Evolutionary conservation across 2,329 filamentous ascomycete species (phyloP).

Genomic region (Epichloe sp.): DNA sequence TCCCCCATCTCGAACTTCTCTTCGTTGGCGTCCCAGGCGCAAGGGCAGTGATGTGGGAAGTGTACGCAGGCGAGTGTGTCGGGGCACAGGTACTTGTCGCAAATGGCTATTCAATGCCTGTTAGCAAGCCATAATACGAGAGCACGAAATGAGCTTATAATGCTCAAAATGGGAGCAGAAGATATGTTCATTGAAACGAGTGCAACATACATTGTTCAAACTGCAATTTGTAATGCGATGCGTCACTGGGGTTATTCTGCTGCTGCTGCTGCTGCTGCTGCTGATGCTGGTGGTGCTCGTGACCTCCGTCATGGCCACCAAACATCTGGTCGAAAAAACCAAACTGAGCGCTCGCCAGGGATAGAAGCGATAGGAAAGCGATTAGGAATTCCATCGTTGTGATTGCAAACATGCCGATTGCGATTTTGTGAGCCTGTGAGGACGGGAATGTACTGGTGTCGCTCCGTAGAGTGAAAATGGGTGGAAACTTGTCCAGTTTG

Average conservation of each 20-base stretch:
- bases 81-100: conserved; percentile 88
- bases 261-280: conserved; percentile 30
- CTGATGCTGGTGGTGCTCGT: conserved; percentile 31
- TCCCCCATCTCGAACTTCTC: conserved; percentile 67
- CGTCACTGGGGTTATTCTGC: conserved; percentile 74
- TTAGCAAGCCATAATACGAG: neutral
- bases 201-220: conserved; percentile 49
- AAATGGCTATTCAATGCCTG: conserved; percentile 45
- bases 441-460: too few relatives aligned
- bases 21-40: conserved; percentile 62
- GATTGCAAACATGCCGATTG: neutral
- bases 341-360: conserved; percentile 64
- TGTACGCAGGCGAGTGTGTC: conserved; percentile 90
- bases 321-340: conserved; percentile 98
- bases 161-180: neutral
- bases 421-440: too few relatives aligned
- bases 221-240: conserved; percentile 60
- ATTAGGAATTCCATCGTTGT: conserved; percentile 22
- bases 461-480: too few relatives aligned
- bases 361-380: conserved; percentile 44
- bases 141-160: neutral
- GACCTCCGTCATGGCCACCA: conserved; percentile 38
- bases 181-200: too few relatives aligned
- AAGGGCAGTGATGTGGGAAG: conserved; percentile 95
- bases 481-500: neutral